A percentile compares a stretch with the other conserved stretches of the same genome.
These are phyloP conservation scores for Circinella minor DNA, from an alignment of 371 early-diverging fungal genomes.

Conservation along the genomic window DNA sequence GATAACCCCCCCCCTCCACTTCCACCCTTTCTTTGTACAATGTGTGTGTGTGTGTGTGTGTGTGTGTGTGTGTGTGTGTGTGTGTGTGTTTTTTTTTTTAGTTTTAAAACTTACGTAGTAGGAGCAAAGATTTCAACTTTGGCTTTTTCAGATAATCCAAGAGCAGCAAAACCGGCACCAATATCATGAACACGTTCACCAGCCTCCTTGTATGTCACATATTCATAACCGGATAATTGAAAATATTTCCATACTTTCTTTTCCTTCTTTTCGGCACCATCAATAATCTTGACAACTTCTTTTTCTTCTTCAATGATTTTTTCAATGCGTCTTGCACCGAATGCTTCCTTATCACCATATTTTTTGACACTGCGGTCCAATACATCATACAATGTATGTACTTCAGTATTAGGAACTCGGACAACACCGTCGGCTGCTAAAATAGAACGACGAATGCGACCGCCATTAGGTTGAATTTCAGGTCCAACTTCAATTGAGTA, in stretches of 20 bases:
- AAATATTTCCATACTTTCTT: slow-evolving; percentile 86
- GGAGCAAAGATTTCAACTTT: slow-evolving; percentile 78
- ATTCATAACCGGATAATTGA: slow-evolving; percentile 73
- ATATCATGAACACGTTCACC: slow-evolving; percentile 48
- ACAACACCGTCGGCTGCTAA: slow-evolving; percentile 53
- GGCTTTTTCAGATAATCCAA: slow-evolving; percentile 67
- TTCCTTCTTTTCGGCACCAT: slow-evolving; percentile 71
- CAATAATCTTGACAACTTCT: slow-evolving; percentile 70
- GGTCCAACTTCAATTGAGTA: slow-evolving; percentile 29
- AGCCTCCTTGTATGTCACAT: slow-evolving; percentile 70
- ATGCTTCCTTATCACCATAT: slow-evolving; percentile 52
- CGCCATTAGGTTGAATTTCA: slow-evolving; percentile 28
- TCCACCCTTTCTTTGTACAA: too few species aligned
- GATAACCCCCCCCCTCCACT: too few species aligned
- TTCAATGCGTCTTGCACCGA: slow-evolving; percentile 72
- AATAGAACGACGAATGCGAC: slow-evolving; percentile 56
- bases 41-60: too few species aligned
- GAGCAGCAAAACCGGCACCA: slow-evolving; percentile 71
- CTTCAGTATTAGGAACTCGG: slow-evolving; percentile 54
- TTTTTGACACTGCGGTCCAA: slow-evolving; percentile 58
- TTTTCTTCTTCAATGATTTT: slow-evolving; percentile 79
- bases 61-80: too few species aligned
- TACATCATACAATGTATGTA: slow-evolving; percentile 76
- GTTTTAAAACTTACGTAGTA: slow-evolving; percentile 74
- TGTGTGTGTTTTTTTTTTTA: too few species aligned